phyloP scores from a whole-genome alignment of 2,329 filamentous ascomycete species.

The Fonsecaea nubica region DNA sequence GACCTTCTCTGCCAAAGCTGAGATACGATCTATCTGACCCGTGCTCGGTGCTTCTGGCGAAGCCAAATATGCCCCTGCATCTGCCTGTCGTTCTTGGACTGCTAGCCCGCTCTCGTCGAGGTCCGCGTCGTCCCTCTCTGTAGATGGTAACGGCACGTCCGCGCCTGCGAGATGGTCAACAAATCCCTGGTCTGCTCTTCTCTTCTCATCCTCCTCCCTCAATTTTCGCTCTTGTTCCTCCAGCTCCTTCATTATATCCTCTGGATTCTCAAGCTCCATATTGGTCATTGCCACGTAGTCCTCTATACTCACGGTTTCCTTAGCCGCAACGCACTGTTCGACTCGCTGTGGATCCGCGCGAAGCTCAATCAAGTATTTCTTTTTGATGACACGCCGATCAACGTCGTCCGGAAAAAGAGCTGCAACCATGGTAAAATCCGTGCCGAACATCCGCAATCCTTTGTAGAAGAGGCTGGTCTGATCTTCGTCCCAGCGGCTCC shows the following conservation, averaged over 20 bases:
- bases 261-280: slow-evolving; percentile 53
- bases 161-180: slow-evolving; percentile 36
- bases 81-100: slow-evolving; percentile 9
- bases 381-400: slow-evolving; percentile 67
- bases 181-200: slow-evolving; percentile 37
- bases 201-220: slow-evolving; percentile 49
- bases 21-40: slow-evolving; percentile 20
- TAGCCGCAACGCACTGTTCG: slow-evolving; percentile 57
- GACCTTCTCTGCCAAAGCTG: slow-evolving; percentile 26
- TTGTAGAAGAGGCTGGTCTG: slow-evolving; percentile 68
- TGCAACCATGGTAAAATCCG: slow-evolving; percentile 67
- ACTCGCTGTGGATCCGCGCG: slow-evolving; percentile 61
- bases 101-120: background rate
- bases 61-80: background rate
- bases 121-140: slow-evolving; percentile 44
- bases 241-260: slow-evolving; percentile 55
- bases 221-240: slow-evolving; percentile 52
- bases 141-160: slow-evolving; percentile 42
- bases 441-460: slow-evolving; percentile 67
- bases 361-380: slow-evolving; percentile 69
- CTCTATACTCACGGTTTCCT: slow-evolving; percentile 52
- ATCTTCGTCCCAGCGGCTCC: slow-evolving; percentile 64
- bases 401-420: slow-evolving; percentile 63
- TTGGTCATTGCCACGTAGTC: slow-evolving; percentile 56
- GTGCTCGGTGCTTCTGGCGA: slow-evolving; percentile 1